These are phyloP conservation scores for Heracleum sosnowskyi DNA, from an alignment of 129 eudicot species.

Conservation along the genomic window DNA sequence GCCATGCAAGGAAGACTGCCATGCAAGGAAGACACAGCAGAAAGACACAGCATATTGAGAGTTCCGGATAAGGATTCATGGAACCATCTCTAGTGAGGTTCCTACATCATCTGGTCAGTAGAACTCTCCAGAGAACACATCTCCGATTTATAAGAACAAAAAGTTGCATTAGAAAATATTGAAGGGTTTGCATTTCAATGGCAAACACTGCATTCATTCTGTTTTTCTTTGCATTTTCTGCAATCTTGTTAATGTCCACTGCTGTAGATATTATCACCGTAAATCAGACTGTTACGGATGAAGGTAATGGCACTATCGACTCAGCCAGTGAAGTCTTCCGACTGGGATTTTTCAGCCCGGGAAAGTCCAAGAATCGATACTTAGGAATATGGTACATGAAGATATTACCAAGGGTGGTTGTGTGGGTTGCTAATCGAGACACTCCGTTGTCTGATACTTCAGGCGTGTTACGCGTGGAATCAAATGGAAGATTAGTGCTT, in stretches of 20 bases:
- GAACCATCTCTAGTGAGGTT: too few species aligned
- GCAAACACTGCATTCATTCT: not conserved
- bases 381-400: conserved; percentile 22
- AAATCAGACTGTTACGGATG: not conserved
- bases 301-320: not conserved
- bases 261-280: not conserved
- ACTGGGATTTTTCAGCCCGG: conserved; percentile 21
- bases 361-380: conserved; percentile 1
- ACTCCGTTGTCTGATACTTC: conserved; percentile 10
- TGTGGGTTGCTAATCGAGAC: conserved; percentile 32
- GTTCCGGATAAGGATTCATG: too few species aligned
- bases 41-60: too few species aligned
- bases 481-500: conserved; percentile 22
- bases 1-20: too few species aligned
- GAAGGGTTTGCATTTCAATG: not conserved
- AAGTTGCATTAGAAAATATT: not conserved
- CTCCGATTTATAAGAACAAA: too few species aligned
- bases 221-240: not conserved
- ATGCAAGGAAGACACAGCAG: too few species aligned
- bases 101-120: too few species aligned
- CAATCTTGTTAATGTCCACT: not conserved
- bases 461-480: not conserved
- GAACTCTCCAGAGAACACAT: too few species aligned
- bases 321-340: not conserved
- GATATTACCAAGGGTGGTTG: not conserved